phyloP scores from a whole-genome alignment of 805 yeast genomes.

The Kodamaea neixiangensis region DNA sequence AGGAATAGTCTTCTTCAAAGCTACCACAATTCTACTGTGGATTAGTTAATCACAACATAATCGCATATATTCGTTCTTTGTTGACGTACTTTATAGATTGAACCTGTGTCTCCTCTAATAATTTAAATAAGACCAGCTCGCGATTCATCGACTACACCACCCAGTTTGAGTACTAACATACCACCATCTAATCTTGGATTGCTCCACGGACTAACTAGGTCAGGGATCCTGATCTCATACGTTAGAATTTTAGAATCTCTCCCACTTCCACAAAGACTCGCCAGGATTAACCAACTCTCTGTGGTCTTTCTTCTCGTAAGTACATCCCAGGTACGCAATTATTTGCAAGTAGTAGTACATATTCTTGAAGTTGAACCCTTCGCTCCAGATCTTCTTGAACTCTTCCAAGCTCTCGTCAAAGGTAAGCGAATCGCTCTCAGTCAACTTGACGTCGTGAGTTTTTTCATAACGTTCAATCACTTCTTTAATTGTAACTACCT shows the following conservation, averaged over 20 bases:
- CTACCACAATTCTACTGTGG: too few species aligned
- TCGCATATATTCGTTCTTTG: too few species aligned
- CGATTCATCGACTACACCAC: too few species aligned
- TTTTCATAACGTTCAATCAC: constrained; percentile 43
- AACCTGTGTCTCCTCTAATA: too few species aligned
- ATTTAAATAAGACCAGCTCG: too few species aligned
- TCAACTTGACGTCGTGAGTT: constrained; percentile 29
- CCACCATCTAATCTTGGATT: too few species aligned
- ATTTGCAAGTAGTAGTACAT: constrained; percentile 39
- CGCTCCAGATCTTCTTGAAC: constrained; percentile 27
- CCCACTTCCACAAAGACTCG: constrained; percentile 47
- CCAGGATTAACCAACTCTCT: constrained; percentile 48
- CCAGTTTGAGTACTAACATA: too few species aligned
- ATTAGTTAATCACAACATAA: too few species aligned
- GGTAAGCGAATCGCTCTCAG: constrained; percentile 14
- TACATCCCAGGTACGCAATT: constrained; percentile 34
- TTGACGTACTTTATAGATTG: too few species aligned
- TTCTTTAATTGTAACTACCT: constrained; percentile 39
- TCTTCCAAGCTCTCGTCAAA: constrained; percentile 29
- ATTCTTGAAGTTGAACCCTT: constrained; percentile 31
- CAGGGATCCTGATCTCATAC: background rate
- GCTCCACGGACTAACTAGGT: too few species aligned
- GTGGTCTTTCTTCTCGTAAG: constrained; percentile 31
- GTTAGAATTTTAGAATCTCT: constrained; percentile 15
- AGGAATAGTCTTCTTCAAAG: too few species aligned